Conservation (phyloP, 2,329 filamentous ascomycete species). For the Alternaria incomplexa region DNA sequence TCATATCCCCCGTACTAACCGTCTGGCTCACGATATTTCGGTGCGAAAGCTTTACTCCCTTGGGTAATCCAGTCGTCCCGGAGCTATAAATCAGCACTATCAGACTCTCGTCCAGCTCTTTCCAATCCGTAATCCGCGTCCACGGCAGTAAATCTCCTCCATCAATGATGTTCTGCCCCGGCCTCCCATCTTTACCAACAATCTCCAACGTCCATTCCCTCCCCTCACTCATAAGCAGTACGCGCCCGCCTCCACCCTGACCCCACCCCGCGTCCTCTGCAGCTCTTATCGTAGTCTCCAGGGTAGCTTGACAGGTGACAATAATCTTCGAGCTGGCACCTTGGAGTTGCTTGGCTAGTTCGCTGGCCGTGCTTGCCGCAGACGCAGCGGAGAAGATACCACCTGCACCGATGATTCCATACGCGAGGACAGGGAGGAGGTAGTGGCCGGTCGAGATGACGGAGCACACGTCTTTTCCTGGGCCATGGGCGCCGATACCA, state of each 20-base stretch:
- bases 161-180: conserved; percentile 32
- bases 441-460: conserved; percentile 64
- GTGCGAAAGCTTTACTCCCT: conserved; percentile 54
- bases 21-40: conserved; percentile 52
- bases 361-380: conserved; percentile 57
- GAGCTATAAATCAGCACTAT: conserved; percentile 56
- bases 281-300: conserved; percentile 55
- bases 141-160: conserved; percentile 58
- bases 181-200: conserved; percentile 35
- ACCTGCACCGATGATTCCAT: conserved; percentile 63
- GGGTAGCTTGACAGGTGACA: conserved; percentile 57
- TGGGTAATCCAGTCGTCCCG: conserved; percentile 57
- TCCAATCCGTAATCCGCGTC: conserved; percentile 59
- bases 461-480: conserved; percentile 59
- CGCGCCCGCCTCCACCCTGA: conserved; percentile 45
- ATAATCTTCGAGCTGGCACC: conserved; percentile 52
- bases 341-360: conserved; percentile 58
- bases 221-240: conserved; percentile 59
- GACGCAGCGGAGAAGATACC: conserved; percentile 65
- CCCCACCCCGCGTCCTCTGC: conserved; percentile 57
- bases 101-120: conserved; percentile 54
- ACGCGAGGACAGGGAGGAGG: conserved; percentile 61
- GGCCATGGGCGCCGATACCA: conserved; percentile 58
- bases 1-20: conserved; percentile 41
- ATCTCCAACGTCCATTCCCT: conserved; percentile 44